Evolutionary conservation across 2,329 filamentous ascomycete genomes (phyloP).

Genomic region (Pyricularia pennisetigena): DNA sequence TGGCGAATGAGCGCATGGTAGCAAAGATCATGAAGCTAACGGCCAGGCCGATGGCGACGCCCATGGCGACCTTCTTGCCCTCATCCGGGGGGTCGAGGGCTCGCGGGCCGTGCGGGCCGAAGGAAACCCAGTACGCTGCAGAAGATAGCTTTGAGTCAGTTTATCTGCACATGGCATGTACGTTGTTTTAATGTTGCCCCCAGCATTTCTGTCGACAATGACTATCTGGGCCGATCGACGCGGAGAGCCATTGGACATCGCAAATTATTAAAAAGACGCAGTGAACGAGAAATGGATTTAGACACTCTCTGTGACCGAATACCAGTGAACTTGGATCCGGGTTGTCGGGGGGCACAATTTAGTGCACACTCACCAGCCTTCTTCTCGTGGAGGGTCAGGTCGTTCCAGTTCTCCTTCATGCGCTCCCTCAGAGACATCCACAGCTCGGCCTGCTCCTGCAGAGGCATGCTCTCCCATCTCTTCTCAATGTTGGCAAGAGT

Average conservation of each 20-base stretch:
- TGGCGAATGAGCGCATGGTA: conserved; percentile 60
- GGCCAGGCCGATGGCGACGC: conserved; percentile 58
- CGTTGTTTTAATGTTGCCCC: not conserved
- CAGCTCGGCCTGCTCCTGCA: conserved; percentile 97
- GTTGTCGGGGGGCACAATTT: not conserved
- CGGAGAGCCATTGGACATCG: too few species aligned
- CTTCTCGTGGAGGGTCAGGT: conserved; percentile 95
- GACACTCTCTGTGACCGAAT: not conserved
- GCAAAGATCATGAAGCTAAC: conserved; percentile 64
- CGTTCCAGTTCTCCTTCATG: conserved; percentile 97
- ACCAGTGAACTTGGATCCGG: not conserved
- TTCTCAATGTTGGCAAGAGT: conserved; percentile 98
- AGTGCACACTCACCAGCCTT: conserved; percentile 75
- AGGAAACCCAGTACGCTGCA: conserved; percentile 97
- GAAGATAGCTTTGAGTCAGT: conserved; percentile 27
- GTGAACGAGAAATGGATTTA: not conserved
- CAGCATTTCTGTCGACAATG: not conserved
- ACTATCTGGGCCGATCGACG: not conserved
- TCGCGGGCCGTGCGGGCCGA: conserved; percentile 91
- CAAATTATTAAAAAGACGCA: not conserved
- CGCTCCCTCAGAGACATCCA: conserved; percentile 98
- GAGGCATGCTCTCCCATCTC: conserved; percentile 96
- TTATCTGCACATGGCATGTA: conserved; percentile 7
- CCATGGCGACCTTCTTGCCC: conserved; percentile 65
- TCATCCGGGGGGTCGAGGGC: conserved; percentile 76